phyloP scores from a whole-genome alignment of 1,139 yeast species.

The Kodamaea plutei region DNA sequence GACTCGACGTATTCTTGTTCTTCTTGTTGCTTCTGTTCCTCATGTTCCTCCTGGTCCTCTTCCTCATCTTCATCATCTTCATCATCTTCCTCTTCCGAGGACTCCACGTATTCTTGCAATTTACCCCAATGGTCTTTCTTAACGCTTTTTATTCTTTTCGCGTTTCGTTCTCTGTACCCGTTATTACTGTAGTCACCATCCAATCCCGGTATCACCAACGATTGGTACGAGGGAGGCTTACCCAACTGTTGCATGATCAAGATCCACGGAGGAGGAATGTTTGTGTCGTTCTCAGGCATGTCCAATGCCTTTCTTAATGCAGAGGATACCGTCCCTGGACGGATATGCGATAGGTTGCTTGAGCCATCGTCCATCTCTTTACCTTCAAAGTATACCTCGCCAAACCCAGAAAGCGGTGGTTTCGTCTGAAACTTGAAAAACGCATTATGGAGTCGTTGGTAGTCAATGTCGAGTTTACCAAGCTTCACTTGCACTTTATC shows the following conservation, averaged over 20 bases:
- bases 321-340: conserved; percentile 67
- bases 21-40: conserved; percentile 2
- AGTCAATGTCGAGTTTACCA: conserved; percentile 85
- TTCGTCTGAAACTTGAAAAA: conserved; percentile 77
- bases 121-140: conserved; percentile 40
- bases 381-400: conserved; percentile 81
- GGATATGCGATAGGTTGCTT: conserved; percentile 34
- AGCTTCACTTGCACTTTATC: conserved; percentile 87
- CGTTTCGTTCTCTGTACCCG: conserved; percentile 26
- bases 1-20: conserved; percentile 4
- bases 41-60: conserved; percentile 8
- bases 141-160: conserved; percentile 27
- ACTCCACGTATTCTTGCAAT: conserved; percentile 32
- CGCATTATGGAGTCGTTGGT: conserved; percentile 76
- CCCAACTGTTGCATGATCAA: conserved; percentile 67
- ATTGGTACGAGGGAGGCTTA: conserved; percentile 80
- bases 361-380: conserved; percentile 54
- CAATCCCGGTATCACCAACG: conserved; percentile 55
- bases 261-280: conserved; percentile 78
- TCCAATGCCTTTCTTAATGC: conserved; percentile 67
- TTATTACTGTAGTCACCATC: conserved; percentile 37
- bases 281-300: conserved; percentile 46
- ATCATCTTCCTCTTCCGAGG: conserved; percentile 31
- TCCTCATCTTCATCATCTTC: conserved; percentile 27
- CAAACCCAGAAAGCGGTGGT: conserved; percentile 65